Conservation (phyloP, 108 stramenopile species). For the Skeletonema grethae region DNA sequence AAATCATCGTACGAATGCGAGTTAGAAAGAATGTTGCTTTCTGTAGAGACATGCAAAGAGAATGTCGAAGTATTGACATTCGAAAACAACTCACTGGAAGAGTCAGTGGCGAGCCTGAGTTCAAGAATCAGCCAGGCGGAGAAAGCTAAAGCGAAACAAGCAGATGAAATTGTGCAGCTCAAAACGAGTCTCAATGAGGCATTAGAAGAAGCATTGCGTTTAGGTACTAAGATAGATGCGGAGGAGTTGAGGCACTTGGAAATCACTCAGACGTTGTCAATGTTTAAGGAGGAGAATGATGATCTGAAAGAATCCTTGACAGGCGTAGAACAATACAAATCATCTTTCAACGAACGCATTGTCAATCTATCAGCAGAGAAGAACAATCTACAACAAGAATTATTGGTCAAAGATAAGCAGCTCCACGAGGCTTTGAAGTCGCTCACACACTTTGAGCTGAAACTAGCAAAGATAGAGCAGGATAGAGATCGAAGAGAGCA, state of each 20-base stretch:
- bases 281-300: slow-evolving; percentile 28
- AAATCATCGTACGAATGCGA: slow-evolving; percentile 25
- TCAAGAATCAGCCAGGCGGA: slow-evolving; percentile 3
- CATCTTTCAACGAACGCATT: slow-evolving; percentile 17
- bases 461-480: slow-evolving; percentile 24
- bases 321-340: slow-evolving; percentile 5
- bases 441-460: slow-evolving; percentile 27
- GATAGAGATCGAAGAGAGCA: slow-evolving; percentile 20
- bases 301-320: slow-evolving; percentile 29
- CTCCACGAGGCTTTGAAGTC: slow-evolving; percentile 11
- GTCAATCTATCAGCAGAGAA: slow-evolving; percentile 17
- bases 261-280: slow-evolving; percentile 19
- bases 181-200: slow-evolving; percentile 26
- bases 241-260: slow-evolving; percentile 26
- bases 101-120: background rate
- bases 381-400: slow-evolving; percentile 11
- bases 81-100: slow-evolving; percentile 5
- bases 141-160: slow-evolving; percentile 9
- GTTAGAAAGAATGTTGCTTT: slow-evolving; percentile 1
- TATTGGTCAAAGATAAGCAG: slow-evolving; percentile 19
- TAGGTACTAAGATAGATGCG: slow-evolving; percentile 24
- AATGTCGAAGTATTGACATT: slow-evolving; percentile 6
- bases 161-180: slow-evolving; percentile 26
- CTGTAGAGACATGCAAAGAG: background rate
- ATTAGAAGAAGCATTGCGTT: slow-evolving; percentile 23